Evolutionary conservation across 495 filamentous ascomycete species (phyloP).

Genomic region (Xylaria palmicola): DNA sequence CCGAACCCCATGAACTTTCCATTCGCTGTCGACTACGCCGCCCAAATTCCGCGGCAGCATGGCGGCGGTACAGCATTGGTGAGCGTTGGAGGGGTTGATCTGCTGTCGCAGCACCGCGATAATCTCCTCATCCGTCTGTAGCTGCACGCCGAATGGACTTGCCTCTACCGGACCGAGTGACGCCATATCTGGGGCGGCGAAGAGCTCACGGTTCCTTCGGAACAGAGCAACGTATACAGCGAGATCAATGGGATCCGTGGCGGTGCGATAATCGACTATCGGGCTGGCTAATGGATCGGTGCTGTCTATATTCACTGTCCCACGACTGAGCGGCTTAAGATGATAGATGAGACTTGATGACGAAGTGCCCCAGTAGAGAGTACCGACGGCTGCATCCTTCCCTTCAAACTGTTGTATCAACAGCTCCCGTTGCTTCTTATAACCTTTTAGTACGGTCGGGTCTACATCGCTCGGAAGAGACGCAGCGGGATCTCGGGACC

Average conservation of each 20-base stretch:
- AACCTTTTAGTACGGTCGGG: conserved; percentile 38
- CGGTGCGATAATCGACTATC: conserved; percentile 33
- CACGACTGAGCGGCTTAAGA: conserved; percentile 42
- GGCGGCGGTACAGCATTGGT: conserved; percentile 44
- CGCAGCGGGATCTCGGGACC: conserved; percentile 29
- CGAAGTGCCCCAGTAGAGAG: conserved; percentile 37
- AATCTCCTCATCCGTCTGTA: conserved; percentile 28
- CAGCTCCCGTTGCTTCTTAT: conserved; percentile 29
- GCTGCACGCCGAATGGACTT: conserved; percentile 23
- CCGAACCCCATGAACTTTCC: conserved; percentile 50
- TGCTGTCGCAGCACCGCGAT: conserved; percentile 27
- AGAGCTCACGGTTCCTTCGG: conserved; percentile 39
- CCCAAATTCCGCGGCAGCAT: conserved; percentile 42
- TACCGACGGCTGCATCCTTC: conserved; percentile 25
- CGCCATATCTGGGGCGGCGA: conserved; percentile 40
- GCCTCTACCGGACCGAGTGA: conserved; percentile 38
- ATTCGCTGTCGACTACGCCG: conserved; percentile 48
- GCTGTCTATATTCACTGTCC: conserved; percentile 39
- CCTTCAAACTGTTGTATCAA: conserved; percentile 27
- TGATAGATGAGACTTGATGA: conserved; percentile 35
- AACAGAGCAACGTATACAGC: conserved; percentile 32
- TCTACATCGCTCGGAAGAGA: conserved; percentile 37
- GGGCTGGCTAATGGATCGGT: conserved; percentile 36
- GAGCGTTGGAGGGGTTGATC: conserved; percentile 32
- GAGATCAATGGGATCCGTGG: conserved; percentile 36